These are phyloP conservation scores for Sanguinoderma infundibulare DNA, from an alignment of 1,284 basidiomycete genomes.

Conservation along the genomic window DNA sequence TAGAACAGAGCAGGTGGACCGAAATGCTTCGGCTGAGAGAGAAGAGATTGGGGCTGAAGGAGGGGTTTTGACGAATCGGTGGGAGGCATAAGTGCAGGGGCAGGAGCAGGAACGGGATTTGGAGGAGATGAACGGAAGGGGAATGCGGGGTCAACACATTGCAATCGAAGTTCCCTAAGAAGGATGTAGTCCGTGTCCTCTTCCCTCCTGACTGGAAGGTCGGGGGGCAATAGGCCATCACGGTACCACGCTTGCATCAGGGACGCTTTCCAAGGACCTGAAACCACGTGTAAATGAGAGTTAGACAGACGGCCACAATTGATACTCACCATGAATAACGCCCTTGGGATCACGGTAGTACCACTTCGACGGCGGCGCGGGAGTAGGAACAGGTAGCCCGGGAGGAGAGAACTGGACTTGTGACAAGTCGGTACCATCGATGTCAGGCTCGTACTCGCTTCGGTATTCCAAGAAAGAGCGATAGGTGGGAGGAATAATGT, in stretches of 20 bases:
- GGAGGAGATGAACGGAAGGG: constrained; percentile 67
- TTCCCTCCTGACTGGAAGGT: constrained; percentile 77
- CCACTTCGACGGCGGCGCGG: constrained; percentile 71
- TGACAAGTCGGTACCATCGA: constrained; percentile 51
- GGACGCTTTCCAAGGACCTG: constrained; percentile 84
- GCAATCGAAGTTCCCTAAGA: constrained; percentile 73
- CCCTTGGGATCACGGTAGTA: constrained; percentile 82
- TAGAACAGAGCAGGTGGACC: constrained; percentile 88
- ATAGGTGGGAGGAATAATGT: constrained; percentile 88
- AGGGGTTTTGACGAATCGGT: constrained; percentile 58
- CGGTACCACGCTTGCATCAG: constrained; percentile 87
- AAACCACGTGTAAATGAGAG: not conserved
- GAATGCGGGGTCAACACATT: constrained; percentile 75
- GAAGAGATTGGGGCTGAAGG: constrained; percentile 75
- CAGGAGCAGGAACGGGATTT: constrained; percentile 27
- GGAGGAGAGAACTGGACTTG: constrained; percentile 77
- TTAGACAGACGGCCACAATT: not conserved
- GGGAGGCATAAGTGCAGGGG: constrained; percentile 18
- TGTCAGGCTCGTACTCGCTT: constrained; percentile 60
- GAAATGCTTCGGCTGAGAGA: constrained; percentile 81
- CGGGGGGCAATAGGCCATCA: constrained; percentile 77
- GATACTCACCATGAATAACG: constrained; percentile 67
- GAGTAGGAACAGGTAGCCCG: constrained; percentile 71
- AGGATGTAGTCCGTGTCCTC: constrained; percentile 69
- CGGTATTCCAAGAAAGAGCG: constrained; percentile 75